phyloP scores from a whole-genome alignment of 2,329 filamentous ascomycete genomes.

The Neofusicoccum laricinum region DNA sequence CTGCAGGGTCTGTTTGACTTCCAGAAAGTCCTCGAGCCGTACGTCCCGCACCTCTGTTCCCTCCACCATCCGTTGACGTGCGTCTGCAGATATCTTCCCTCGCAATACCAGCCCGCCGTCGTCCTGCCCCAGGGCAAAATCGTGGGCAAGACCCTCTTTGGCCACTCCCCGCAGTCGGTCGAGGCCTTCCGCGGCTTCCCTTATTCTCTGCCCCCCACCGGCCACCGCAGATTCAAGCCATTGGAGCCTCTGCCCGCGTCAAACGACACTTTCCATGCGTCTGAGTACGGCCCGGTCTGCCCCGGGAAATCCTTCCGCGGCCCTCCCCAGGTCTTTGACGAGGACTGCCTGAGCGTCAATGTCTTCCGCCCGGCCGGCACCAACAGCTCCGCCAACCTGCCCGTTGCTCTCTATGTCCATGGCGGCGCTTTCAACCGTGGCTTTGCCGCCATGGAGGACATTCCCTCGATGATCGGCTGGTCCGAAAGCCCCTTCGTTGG shows the following conservation, averaged over 20 bases:
- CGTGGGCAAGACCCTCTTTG: slow-evolving; percentile 15
- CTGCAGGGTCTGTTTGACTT: slow-evolving; percentile 4
- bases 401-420: slow-evolving; percentile 54
- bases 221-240: slow-evolving; percentile 22
- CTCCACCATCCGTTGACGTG: background rate
- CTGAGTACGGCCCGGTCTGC: slow-evolving; percentile 22
- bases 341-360: slow-evolving; percentile 26
- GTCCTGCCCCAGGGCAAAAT: slow-evolving; percentile 20
- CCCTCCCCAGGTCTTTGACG: slow-evolving; percentile 20
- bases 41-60: background rate
- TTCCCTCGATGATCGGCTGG: slow-evolving; percentile 60
- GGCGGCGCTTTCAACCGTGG: slow-evolving; percentile 58
- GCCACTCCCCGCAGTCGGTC: slow-evolving; percentile 14
- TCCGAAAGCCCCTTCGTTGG: slow-evolving; percentile 51
- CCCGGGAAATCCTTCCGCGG: slow-evolving; percentile 23
- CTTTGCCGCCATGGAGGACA: slow-evolving; percentile 49
- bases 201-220: slow-evolving; percentile 23
- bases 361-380: slow-evolving; percentile 20
- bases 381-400: slow-evolving; percentile 16
- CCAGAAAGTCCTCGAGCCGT: slow-evolving; percentile 14
- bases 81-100: background rate
- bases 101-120: slow-evolving; percentile 6
- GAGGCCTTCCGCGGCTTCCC: slow-evolving; percentile 24
- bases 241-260: slow-evolving; percentile 20
- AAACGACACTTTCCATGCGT: slow-evolving; percentile 20